Evolutionary conservation across 2,329 filamentous ascomycete genomes (phyloP).

Genomic region (Pestalotiopsis sp.): DNA sequence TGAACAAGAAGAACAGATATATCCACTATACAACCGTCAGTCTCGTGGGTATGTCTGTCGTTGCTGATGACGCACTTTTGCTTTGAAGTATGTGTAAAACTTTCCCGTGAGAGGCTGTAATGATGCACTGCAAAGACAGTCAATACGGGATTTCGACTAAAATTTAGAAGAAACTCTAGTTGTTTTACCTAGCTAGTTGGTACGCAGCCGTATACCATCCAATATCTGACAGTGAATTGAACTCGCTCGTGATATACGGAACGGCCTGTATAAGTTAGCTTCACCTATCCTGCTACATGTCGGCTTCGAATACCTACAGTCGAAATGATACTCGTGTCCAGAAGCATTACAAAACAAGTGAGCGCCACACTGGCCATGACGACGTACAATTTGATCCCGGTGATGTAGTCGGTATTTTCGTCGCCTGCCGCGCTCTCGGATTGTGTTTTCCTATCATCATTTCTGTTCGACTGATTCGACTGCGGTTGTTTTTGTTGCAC

Average conservation of each 20-base stretch:
- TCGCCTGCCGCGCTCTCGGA: neutral
- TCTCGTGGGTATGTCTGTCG: neutral
- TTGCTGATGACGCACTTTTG: conserved; percentile 27
- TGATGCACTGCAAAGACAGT: conserved; percentile 6
- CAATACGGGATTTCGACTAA: neutral
- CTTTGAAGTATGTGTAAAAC: conserved; percentile 44
- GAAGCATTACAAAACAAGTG: conserved; percentile 48
- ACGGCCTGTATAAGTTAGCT: conserved; percentile 14
- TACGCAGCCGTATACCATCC: conserved; percentile 21
- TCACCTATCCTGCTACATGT: too few relatives aligned
- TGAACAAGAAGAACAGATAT: conserved; percentile 40
- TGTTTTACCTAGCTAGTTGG: conserved; percentile 14
- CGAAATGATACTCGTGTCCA: conserved; percentile 57
- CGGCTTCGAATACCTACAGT: conserved; percentile 40
- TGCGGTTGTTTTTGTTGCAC: neutral
- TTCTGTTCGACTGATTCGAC: neutral
- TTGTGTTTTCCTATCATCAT: neutral
- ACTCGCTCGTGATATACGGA: conserved; percentile 19
- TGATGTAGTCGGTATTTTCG: conserved; percentile 26
- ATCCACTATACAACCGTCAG: conserved; percentile 28
- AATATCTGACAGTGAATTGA: conserved; percentile 19
- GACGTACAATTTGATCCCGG: conserved; percentile 26
- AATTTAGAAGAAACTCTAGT: neutral
- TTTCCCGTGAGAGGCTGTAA: conserved; percentile 31
- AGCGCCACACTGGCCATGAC: conserved; percentile 40